phyloP scores from a whole-genome alignment of 108 stramenopile genomes.

The Chaetoceros tenuissimus region DNA sequence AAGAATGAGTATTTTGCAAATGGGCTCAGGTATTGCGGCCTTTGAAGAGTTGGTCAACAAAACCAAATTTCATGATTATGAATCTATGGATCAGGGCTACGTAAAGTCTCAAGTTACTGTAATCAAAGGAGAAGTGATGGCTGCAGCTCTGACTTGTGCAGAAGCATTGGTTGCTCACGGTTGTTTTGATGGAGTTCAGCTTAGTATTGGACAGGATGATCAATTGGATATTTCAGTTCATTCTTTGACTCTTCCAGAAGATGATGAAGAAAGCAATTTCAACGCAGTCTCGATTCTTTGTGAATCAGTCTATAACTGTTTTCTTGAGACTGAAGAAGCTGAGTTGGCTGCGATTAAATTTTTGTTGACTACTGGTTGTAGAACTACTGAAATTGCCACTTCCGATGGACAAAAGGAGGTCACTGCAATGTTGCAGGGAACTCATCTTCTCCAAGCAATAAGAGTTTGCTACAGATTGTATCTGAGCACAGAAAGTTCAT shows the following conservation, averaged over 20 bases:
- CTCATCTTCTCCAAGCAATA: constrained; percentile 84
- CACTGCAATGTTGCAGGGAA: constrained; percentile 69
- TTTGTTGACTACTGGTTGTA: constrained; percentile 62
- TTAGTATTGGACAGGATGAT: constrained; percentile 18
- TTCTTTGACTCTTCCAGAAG: neutral
- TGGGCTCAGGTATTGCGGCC: neutral
- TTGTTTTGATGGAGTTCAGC: constrained; percentile 61
- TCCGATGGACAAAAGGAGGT: neutral
- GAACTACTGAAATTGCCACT: constrained; percentile 7
- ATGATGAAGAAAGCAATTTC: constrained; percentile 14
- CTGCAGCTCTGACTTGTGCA: constrained; percentile 45
- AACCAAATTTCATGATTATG: neutral
- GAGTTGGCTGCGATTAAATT: constrained; percentile 76
- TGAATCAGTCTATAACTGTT: constrained; percentile 52
- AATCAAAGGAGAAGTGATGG: constrained; percentile 28
- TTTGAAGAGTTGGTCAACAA: constrained; percentile 2
- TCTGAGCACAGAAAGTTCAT: constrained; percentile 63
- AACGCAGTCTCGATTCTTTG: constrained; percentile 46
- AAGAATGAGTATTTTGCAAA: neutral
- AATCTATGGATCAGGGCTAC: neutral
- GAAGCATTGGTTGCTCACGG: constrained; percentile 64
- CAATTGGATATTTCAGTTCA: neutral
- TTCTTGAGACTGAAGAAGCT: constrained; percentile 40
- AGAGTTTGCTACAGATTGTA: constrained; percentile 91
- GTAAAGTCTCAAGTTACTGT: neutral